phyloP scores from a whole-genome alignment of 257 asterid species.

The Solanum appendiculatum region DNA sequence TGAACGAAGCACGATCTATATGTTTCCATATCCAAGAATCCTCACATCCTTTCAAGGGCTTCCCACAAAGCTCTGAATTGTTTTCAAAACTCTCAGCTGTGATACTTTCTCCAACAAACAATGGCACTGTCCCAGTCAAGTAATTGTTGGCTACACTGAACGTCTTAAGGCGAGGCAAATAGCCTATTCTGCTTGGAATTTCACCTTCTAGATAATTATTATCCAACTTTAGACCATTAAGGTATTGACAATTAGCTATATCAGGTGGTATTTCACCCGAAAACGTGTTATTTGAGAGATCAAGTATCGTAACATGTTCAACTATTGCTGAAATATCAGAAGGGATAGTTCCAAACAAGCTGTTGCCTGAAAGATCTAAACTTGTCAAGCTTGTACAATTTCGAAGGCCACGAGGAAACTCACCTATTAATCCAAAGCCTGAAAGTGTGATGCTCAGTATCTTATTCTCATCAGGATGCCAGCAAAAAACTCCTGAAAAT shows the following conservation, averaged over 20 bases:
- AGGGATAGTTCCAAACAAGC: slow-evolving; percentile 17
- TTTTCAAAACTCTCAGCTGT: neutral
- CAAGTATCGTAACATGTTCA: neutral
- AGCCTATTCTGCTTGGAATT: neutral
- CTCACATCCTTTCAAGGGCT: neutral
- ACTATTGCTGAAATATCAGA: neutral
- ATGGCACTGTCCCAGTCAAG: neutral
- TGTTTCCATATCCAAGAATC: neutral
- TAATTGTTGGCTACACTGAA: neutral
- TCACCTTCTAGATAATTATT: slow-evolving; percentile 1
- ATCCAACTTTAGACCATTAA: neutral
- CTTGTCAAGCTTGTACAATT: neutral
- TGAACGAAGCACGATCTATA: neutral
- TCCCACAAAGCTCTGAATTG: slow-evolving; percentile 19
- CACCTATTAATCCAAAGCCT: neutral
- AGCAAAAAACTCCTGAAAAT: neutral
- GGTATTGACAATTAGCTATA: neutral
- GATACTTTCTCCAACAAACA: rapidly evolving
- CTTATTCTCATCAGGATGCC: neutral
- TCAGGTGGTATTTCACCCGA: slow-evolving; percentile 3
- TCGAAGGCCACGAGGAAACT: slow-evolving; percentile 7
- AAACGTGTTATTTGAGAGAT: slow-evolving; percentile 13
- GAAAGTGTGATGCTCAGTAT: neutral
- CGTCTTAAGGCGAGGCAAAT: neutral
- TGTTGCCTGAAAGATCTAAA: slow-evolving; percentile 12